Evolutionary conservation across 306 rosid species (phyloP).

Genomic region (Vigna reflexopilosa): DNA sequence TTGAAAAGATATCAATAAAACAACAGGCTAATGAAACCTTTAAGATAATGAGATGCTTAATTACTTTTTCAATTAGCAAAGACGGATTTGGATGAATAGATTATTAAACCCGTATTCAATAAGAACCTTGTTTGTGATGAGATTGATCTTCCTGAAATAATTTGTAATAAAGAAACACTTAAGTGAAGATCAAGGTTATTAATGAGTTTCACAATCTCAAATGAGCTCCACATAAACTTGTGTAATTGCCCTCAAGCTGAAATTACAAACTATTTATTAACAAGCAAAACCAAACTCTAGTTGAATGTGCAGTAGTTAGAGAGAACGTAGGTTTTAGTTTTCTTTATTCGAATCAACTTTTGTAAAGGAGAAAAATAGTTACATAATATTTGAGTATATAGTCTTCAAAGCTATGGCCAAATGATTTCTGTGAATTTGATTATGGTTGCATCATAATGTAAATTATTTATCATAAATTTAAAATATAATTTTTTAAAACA

Average conservation of each 20-base stretch:
- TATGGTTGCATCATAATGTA: no score
- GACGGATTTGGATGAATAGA: neutral
- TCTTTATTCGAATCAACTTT: no score
- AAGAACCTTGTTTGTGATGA: neutral
- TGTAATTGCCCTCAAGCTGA: neutral
- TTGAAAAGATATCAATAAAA: neutral
- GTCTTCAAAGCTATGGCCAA: no score
- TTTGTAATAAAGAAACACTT: neutral
- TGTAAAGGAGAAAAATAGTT: no score
- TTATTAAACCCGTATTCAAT: neutral
- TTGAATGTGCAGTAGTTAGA: neutral
- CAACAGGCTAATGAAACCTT: neutral
- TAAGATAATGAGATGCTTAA: neutral
- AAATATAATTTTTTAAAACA: no score
- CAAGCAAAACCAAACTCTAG: neutral
- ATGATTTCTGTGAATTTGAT: no score
- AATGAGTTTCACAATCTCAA: neutral
- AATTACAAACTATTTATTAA: neutral
- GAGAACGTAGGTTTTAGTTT: no score
- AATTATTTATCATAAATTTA: no score
- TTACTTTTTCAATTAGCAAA: neutral
- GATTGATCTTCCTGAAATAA: neutral
- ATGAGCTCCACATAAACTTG: neutral
- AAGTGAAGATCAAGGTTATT: neutral
- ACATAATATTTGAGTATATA: no score